phyloP scores from a whole-genome alignment of 768 basidiomycete species.

The Russula griseocarnosa region DNA sequence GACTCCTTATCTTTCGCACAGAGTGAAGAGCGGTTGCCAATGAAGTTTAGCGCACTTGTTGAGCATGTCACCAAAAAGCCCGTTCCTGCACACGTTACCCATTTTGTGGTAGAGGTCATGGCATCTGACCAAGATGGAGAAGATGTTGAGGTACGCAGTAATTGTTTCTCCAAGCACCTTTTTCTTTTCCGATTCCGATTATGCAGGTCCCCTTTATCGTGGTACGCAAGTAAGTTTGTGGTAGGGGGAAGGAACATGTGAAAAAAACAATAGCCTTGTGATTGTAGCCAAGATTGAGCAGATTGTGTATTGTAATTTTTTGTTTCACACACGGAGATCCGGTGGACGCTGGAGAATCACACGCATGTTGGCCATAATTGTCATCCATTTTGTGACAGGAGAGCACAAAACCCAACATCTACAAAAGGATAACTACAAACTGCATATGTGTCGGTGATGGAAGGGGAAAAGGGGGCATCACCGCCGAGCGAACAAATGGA shows the following conservation, averaged over 20 bases:
- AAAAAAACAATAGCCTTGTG: slow-evolving; percentile 13
- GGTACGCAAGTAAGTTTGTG: slow-evolving; percentile 49
- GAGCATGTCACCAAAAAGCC: slow-evolving; percentile 95
- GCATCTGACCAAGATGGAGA: slow-evolving; percentile 87
- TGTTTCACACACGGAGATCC: slow-evolving; percentile 3
- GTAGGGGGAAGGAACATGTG: background rate
- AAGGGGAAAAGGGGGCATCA: slow-evolving; percentile 2
- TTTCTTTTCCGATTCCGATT: slow-evolving; percentile 10
- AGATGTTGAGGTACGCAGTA: slow-evolving; percentile 77
- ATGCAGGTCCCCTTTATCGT: slow-evolving; percentile 78
- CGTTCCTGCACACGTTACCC: slow-evolving; percentile 74
- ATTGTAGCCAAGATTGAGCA: slow-evolving; percentile 10
- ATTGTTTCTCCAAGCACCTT: background rate
- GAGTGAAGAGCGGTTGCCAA: slow-evolving; percentile 82
- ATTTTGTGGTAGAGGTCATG: slow-evolving; percentile 93
- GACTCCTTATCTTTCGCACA: slow-evolving; percentile 33
- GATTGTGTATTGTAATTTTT: slow-evolving; percentile 4
- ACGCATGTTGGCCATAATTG: slow-evolving; percentile 21
- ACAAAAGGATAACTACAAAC: slow-evolving; percentile 17
- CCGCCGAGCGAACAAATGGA: slow-evolving; percentile 7
- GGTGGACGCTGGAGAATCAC: background rate
- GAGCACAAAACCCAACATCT: slow-evolving; percentile 9
- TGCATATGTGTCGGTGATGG: slow-evolving; percentile 13
- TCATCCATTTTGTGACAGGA: slow-evolving; percentile 19
- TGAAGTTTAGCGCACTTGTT: slow-evolving; percentile 89